phyloP scores from a whole-genome alignment of 352 stramenopile genomes.

The Albugo candida region DNA sequence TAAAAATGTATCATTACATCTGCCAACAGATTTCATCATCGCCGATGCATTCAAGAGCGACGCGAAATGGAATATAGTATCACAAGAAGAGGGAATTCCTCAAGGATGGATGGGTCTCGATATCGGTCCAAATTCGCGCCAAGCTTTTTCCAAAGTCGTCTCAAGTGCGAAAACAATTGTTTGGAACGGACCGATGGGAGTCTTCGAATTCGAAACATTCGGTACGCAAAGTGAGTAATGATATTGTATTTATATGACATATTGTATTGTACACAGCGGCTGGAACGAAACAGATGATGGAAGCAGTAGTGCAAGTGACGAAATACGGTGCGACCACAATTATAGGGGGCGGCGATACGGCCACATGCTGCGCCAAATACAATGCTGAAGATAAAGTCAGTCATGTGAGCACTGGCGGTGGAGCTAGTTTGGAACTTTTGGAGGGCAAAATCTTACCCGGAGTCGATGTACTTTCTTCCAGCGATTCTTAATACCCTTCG shows the following conservation, averaged over 20 bases:
- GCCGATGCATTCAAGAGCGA: slow-evolving; percentile 95
- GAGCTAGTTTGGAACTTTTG: slow-evolving; percentile 92
- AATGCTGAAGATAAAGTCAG: slow-evolving; percentile 80
- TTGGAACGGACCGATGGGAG: slow-evolving; percentile 99
- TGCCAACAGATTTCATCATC: slow-evolving; percentile 96
- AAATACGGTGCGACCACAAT: slow-evolving; percentile 90
- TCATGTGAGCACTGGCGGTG: slow-evolving; percentile 85
- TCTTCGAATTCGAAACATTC: slow-evolving; percentile 99
- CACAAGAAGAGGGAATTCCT: slow-evolving; percentile 84
- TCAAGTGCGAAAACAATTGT: slow-evolving; percentile 88
- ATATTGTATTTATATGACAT: background rate
- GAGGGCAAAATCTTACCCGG: slow-evolving; percentile 97
- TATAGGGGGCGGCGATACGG: slow-evolving; percentile 97
- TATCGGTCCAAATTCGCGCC: slow-evolving; percentile 87
- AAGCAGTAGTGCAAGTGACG: slow-evolving; percentile 91
- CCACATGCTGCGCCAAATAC: slow-evolving; percentile 77
- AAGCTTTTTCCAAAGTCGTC: slow-evolving; percentile 66
- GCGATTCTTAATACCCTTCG: slow-evolving; percentile 14
- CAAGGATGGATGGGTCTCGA: slow-evolving; percentile 97
- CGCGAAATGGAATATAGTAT: slow-evolving; percentile 81
- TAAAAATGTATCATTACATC: slow-evolving; percentile 94
- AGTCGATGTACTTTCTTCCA: slow-evolving; percentile 85
- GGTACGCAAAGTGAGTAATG: slow-evolving; percentile 15
- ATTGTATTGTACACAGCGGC: slow-evolving; percentile 18
- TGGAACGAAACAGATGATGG: slow-evolving; percentile 91